Evolutionary conservation across 163 green algal genomes (phyloP).

Genomic region (Scenedesmus sp.): DNA sequence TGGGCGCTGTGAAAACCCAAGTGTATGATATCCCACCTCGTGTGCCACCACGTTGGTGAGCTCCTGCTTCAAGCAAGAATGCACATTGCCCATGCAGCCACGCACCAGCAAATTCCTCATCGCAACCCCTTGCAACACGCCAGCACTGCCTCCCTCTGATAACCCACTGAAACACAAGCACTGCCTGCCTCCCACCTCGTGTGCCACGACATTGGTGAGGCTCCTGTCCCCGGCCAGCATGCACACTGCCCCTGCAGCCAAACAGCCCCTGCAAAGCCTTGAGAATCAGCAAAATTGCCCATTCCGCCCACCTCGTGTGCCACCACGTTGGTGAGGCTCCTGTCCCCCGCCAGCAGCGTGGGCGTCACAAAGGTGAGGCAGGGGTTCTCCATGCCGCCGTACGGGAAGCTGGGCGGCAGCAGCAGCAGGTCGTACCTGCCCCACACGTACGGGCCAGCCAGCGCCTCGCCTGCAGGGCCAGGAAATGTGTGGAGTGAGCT

Average conservation of each 20-base stretch:
- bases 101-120: too few relatives aligned
- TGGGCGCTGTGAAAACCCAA: too few relatives aligned
- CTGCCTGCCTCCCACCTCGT: neutral
- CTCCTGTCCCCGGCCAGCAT: neutral
- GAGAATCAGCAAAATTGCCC: neutral
- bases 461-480: slow-evolving; percentile 70
- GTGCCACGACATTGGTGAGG: neutral
- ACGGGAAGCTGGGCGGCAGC: slow-evolving; percentile 85
- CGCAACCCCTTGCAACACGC: too few relatives aligned
- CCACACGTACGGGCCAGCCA: slow-evolving; percentile 95
- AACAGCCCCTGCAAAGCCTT: too few relatives aligned
- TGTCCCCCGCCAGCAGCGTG: slow-evolving; percentile 92
- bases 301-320: slow-evolving; percentile 52
- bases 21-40: neutral
- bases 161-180: too few relatives aligned
- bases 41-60: neutral
- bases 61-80: too few relatives aligned
- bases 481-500: neutral
- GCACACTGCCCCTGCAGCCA: too few relatives aligned
- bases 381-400: slow-evolving; percentile 89
- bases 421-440: slow-evolving; percentile 95
- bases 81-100: neutral
- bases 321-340: slow-evolving; percentile 85
- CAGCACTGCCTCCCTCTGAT: too few relatives aligned
- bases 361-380: slow-evolving; percentile 95